Evolutionary conservation across 768 basidiomycete genomes (phyloP), one percentile per base, ranked within the genome.

Genomic region (Lepiota brunneoincarnata): DNA sequence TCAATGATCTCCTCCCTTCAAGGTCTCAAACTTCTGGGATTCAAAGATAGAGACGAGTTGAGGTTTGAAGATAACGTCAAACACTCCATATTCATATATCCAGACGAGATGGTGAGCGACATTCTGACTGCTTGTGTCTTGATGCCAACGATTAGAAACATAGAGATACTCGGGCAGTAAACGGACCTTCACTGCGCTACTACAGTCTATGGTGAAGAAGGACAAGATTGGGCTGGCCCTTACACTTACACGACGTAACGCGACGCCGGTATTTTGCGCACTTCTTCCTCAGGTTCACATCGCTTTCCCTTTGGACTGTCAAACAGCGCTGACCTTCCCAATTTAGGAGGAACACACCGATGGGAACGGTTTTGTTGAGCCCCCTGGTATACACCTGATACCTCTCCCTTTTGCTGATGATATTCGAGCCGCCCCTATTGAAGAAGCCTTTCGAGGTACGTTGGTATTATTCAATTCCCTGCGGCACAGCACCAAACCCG

Each of bases 351-450:
- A 97, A 66, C 80, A 78, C 43, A 59, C 72, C 31, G 84, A 87
- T 61, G 82, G 85, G 28, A 79, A 77, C 9, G 91, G 90, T 6
- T 89, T 84, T 76, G 84, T 81, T 48, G 86, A 89, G 38, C 92
- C 97, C 31, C 84, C 91, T 1, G 97, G 97, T 4, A 89, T 98
- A 63, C 94, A 98, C 68, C 75, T 98, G 47, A 87, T 98, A 54
- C 88, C 89, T 14, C 67, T 98, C n/a, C 95, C 96, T 0, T 99
- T 90, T 66, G 89, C 91, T 3, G 97, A 99, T 64, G 97, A 99
- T 62, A 88, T 98, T 45, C 84, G 97, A 44, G 76, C 78, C 17
- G 89, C 89, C 5, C 86, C 89, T 2, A 69, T 93, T 10, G 81
- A 85, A 17, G 75, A 82, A 51, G 85, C 77, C 6, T 73, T 78